Conservation (phyloP, 352 stramenopile genomes). For the Phytophthora ohioensis region DNA sequence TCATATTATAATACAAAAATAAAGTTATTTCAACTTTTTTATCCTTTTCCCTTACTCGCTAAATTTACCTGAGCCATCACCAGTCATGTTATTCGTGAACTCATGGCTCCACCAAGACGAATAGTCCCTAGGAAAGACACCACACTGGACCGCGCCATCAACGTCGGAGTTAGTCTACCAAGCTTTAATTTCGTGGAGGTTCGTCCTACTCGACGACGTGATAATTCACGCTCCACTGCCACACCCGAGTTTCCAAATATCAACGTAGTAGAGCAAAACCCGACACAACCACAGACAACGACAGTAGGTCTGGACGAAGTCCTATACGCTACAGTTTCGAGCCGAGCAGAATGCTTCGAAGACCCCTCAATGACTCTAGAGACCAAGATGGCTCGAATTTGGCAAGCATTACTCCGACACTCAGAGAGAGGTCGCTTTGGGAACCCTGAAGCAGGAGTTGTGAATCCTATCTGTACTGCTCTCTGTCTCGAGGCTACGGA, state of each 20-base stretch:
- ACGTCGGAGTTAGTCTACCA: slow-evolving; percentile 49
- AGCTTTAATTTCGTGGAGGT: slow-evolving; percentile 78
- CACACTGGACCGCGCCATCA: slow-evolving; percentile 20
- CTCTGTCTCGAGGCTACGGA: slow-evolving; percentile 63
- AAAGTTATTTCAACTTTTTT: no score
- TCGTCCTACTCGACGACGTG: slow-evolving; percentile 18
- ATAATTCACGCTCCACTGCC: slow-evolving; percentile 7
- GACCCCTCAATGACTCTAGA: slow-evolving; percentile 44
- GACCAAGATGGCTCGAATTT: slow-evolving; percentile 60
- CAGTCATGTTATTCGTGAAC: neutral
- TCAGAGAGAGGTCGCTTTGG: slow-evolving; percentile 66
- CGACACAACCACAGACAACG: neutral
- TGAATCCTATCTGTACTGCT: slow-evolving; percentile 67
- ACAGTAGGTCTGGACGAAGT: slow-evolving; percentile 34
- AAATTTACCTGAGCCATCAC: no score
- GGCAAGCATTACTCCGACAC: slow-evolving; percentile 67
- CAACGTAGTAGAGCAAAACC: slow-evolving; percentile 4
- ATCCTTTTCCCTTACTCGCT: no score
- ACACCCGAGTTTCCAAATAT: slow-evolving; percentile 24
- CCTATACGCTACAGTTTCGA: slow-evolving; percentile 27
- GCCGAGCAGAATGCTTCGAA: slow-evolving; percentile 25
- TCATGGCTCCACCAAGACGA: slow-evolving; percentile 29
- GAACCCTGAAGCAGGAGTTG: slow-evolving; percentile 25
- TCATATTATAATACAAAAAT: no score
- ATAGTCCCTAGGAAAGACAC: neutral